These are phyloP conservation scores for Salix suchowensis DNA, from an alignment of 345 rosid species.

Conservation along the genomic window DNA sequence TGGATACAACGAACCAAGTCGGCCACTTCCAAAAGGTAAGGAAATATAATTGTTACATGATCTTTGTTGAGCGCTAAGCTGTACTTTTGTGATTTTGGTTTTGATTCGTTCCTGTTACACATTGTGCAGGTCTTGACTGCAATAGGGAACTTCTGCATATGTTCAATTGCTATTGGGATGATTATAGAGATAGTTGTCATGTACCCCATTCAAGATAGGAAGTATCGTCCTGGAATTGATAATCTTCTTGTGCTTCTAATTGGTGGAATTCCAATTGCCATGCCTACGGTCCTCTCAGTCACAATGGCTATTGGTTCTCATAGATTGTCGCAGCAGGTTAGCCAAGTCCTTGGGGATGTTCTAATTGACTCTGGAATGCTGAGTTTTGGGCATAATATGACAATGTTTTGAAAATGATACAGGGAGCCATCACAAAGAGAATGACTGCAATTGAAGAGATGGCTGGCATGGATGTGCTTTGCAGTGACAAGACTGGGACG, in stretches of 20 bases:
- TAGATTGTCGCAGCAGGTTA: conserved; percentile 89
- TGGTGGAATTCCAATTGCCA: conserved; percentile 98
- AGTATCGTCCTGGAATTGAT: conserved; percentile 95
- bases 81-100: conserved; percentile 1
- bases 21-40: conserved; percentile 96
- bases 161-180: conserved; percentile 96
- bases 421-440: conserved; percentile 99
- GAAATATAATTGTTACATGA: neutral
- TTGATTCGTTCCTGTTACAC: conserved; percentile 6
- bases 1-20: conserved; percentile 96
- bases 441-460: conserved; percentile 99
- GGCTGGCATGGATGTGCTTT: conserved; percentile 99
- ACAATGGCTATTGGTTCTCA: conserved; percentile 99
- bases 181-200: conserved; percentile 83
- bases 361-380: conserved; percentile 5
- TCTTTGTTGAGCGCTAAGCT: neutral
- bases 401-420: conserved; percentile 17
- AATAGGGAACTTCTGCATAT: conserved; percentile 96
- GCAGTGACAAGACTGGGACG: conserved; percentile 99
- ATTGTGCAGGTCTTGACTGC: conserved; percentile 83
- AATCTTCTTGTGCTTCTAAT: conserved; percentile 97
- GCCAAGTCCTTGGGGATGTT: conserved; percentile 10
- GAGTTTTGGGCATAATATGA: conserved; percentile 11
- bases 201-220: conserved; percentile 92
- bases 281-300: conserved; percentile 97